Conservation (phyloP, 164 flowering plant genomes). For the Annona cherimola region DNA sequence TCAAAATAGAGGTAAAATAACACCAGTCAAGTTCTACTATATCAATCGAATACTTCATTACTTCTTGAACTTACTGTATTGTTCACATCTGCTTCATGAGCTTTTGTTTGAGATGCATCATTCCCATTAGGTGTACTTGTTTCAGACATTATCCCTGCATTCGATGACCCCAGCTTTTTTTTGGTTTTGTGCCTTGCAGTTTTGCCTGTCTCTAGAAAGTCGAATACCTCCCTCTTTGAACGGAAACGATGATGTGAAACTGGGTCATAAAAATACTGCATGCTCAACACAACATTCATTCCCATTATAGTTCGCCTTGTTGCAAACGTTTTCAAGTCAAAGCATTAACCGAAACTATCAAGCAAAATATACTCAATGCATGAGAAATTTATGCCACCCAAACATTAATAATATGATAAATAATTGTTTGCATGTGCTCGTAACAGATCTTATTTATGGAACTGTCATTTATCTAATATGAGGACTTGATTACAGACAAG, state of each 20-base stretch:
- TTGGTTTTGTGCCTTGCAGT: slow-evolving; percentile 7
- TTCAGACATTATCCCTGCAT: not conserved
- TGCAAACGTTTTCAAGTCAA: not conserved
- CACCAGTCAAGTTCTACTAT: not conserved
- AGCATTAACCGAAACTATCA: not conserved
- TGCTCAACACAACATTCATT: not conserved
- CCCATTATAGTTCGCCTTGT: not conserved
- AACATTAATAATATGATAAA: too few species aligned
- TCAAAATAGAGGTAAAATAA: not conserved
- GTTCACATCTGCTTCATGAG: not conserved
- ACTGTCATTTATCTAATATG: too few species aligned
- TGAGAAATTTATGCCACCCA: not conserved
- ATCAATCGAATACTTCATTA: not conserved
- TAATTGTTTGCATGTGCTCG: too few species aligned
- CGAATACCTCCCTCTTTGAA: slow-evolving; percentile 7
- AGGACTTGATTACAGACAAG: too few species aligned
- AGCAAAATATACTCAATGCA: not conserved
- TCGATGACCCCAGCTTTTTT: not conserved
- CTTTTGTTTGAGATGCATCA: not conserved
- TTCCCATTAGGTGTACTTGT: not conserved
- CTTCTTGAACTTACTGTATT: not conserved
- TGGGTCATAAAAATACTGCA: slow-evolving; percentile 15
- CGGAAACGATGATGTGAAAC: slow-evolving; percentile 8
- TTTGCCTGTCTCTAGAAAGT: slow-evolving; percentile 8
- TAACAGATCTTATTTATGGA: too few species aligned